phyloP scores from a whole-genome alignment of 2,329 filamentous ascomycete species.

The Claviceps fusiformis region DNA sequence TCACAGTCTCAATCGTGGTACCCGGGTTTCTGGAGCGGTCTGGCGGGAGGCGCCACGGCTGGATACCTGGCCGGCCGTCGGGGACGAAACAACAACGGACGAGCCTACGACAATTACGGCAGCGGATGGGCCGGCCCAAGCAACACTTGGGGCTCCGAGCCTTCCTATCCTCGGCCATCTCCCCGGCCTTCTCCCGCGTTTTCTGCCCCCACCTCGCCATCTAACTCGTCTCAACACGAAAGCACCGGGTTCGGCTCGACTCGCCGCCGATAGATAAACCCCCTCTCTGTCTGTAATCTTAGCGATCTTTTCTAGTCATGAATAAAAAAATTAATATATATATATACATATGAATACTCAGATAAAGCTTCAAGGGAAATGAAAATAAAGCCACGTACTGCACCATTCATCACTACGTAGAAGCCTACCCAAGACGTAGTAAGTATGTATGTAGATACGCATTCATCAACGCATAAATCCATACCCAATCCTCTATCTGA shows the following conservation, averaged over 20 bases:
- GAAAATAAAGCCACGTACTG: neutral
- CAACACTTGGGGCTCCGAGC: constrained; percentile 10
- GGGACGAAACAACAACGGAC: constrained; percentile 20
- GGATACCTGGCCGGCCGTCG: constrained; percentile 48
- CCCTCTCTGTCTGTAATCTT: no score
- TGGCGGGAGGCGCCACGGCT: constrained; percentile 55
- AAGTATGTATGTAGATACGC: neutral
- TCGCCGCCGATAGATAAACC: constrained; percentile 32
- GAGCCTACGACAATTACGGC: constrained; percentile 7
- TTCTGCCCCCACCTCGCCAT: constrained; percentile 13
- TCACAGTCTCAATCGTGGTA: constrained; percentile 39
- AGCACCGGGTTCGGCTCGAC: constrained; percentile 66
- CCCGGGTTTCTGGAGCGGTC: constrained; percentile 63
- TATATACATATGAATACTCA: no score
- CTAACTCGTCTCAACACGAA: constrained; percentile 39
- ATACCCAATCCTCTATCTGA: neutral
- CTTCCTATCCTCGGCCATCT: constrained; percentile 12
- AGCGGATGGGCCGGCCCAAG: constrained; percentile 16
- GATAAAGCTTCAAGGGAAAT: neutral
- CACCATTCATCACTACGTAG: neutral
- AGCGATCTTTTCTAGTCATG: no score
- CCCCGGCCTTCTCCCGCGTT: constrained; percentile 16
- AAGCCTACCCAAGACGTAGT: neutral
- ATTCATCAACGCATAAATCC: no score
- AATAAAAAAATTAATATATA: no score